Evolutionary conservation across 192 early-diverging fungal genomes (phyloP), one percentile per base, ranked within the genome.

Genomic region (Lunasporangiospora selenospora): DNA sequence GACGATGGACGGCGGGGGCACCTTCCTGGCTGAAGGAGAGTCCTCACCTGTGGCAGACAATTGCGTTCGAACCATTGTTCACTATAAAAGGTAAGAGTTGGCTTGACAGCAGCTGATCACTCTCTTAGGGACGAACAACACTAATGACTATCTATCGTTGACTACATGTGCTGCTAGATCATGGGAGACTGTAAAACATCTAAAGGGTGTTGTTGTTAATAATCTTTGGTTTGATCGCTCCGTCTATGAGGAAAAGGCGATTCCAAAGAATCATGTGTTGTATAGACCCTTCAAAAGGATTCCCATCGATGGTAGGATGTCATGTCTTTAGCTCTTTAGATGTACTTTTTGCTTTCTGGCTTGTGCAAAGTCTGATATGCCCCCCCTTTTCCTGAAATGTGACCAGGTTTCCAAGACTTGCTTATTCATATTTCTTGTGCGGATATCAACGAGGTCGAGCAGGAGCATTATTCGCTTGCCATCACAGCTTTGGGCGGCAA

Each of bases 171-270:
- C 31, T 4, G 23, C 27, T 29, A 59, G 57, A 5, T 26, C 51
- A 7, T 8, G 18, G 3, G 15, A 47, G 10, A 41, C 19, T 3
- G 23, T 47, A 12, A 10, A 45, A 12, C 34, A 37, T 10, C 29
- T 59, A 4, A 46, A 29, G 47, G 59, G 59, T 0, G 54, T 58
- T 1, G 61, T 73, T 2, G 18, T 73, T 39, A 73, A 59, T 3
- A 57, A 36, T 24, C 63, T 45, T 32, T 73, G 69, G 69, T 63
- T 73, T 18, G 60, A 73, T 9, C 56, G 49, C 2, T 73, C 69
- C 5, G 16, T 73, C 2, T 15, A 44, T 2, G 59, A 62, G 18
- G 60, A 63, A 16, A 34, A 27, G 13, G 60, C 54, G n/a, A 51
- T 73, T 1, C 27, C 60, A 4, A 51, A 45, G 15, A 30, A 73